Conservation (phyloP, 768 basidiomycete species). For the Rhodosporidiobolus sp. region DNA sequence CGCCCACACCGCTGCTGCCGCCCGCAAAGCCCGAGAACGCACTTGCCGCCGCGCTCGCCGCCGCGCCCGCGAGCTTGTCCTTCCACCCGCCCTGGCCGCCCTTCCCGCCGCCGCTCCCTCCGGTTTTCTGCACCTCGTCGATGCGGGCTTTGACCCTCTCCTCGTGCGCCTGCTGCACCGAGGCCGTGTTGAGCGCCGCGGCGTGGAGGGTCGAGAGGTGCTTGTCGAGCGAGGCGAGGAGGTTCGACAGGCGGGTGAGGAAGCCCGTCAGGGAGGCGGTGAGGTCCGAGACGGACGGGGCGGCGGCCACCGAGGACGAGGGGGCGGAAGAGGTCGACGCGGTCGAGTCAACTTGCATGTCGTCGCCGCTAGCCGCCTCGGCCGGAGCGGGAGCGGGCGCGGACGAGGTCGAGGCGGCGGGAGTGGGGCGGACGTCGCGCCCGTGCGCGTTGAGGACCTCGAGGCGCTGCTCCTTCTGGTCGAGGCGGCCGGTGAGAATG, state of each 20-base stretch:
- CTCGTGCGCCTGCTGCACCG: conserved; percentile 8
- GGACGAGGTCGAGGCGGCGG: too few species aligned
- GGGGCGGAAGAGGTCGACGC: conserved; percentile 62
- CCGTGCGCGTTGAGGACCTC: conserved; percentile 92
- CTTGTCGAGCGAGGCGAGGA: conserved; percentile 68
- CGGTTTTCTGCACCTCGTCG: background rate
- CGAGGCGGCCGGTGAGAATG: conserved; percentile 82
- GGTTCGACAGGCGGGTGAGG: conserved; percentile 59
- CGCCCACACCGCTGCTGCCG: too few species aligned
- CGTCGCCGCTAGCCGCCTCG: conserved; percentile 49
- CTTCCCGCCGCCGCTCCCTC: background rate
- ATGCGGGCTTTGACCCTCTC: conserved; percentile 3
- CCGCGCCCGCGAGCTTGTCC: too few species aligned
- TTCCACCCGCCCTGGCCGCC: background rate
- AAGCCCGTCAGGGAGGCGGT: conserved; percentile 38
- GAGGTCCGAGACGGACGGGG: background rate
- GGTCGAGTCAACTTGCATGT: conserved; percentile 61
- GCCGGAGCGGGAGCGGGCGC: conserved; percentile 56
- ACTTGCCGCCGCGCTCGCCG: too few species aligned
- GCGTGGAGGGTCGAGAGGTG: conserved; percentile 60
- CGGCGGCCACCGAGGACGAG: background rate
- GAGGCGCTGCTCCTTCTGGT: conserved; percentile 83
- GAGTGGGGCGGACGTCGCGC: conserved; percentile 66
- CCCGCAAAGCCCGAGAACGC: too few species aligned
- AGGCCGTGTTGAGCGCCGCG: background rate